Percentiles rank a stretch among this genome's conserved stretches.
Evolutionary conservation across 2,329 filamentous ascomycete species (phyloP).

Genomic region (Plenodomus tracheiphilus): DNA sequence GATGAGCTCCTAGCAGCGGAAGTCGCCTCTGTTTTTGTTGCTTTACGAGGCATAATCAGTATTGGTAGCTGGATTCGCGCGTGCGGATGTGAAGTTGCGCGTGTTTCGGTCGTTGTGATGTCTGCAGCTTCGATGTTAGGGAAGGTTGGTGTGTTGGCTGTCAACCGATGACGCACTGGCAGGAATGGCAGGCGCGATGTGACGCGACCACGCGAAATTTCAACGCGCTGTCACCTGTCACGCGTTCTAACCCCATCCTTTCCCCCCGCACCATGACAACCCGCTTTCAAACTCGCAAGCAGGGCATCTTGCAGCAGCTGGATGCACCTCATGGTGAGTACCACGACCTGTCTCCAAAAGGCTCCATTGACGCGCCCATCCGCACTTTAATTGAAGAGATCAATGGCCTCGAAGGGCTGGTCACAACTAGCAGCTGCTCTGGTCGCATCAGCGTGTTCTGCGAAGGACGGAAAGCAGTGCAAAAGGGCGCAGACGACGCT

Average conservation of each 20-base stretch:
- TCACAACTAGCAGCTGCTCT: conserved; percentile 92
- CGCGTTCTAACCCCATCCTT: conserved; percentile 13
- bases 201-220: conserved; percentile 12
- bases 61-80: not conserved
- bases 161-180: conserved; percentile 21
- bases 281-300: conserved; percentile 62
- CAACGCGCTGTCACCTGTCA: conserved; percentile 21
- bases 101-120: not conserved
- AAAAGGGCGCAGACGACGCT: conserved; percentile 1
- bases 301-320: conserved; percentile 71
- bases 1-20: conserved; percentile 34
- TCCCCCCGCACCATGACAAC: conserved; percentile 26
- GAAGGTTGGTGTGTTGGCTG: not conserved
- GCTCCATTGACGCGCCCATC: conserved; percentile 79
- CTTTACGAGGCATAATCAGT: conserved; percentile 36
- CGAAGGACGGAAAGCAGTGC: conserved; percentile 66
- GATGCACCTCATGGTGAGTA: conserved; percentile 71
- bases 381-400: conserved; percentile 76
- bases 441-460: conserved; percentile 86
- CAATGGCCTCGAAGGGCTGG: conserved; percentile 73
- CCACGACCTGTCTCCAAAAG: conserved; percentile 85
- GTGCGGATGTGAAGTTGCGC: too few species aligned
- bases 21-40: conserved; percentile 16
- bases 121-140: not conserved
- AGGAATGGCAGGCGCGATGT: conserved; percentile 10